These are phyloP conservation scores for Herpetomonas samuelpessoai DNA, from an alignment of 208 protist species.

Conservation along the genomic window DNA sequence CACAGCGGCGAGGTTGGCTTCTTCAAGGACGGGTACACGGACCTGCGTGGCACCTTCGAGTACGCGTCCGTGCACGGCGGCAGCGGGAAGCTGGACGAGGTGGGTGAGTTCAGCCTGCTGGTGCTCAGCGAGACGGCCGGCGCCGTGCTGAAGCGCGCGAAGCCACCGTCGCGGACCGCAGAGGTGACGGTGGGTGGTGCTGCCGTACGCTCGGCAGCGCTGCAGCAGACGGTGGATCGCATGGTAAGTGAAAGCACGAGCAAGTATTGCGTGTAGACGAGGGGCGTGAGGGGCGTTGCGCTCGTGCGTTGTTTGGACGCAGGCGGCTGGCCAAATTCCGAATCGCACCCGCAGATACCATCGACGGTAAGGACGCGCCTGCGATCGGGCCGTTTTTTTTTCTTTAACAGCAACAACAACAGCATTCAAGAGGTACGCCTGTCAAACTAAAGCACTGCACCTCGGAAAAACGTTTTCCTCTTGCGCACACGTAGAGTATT, in stretches of 20 bases:
- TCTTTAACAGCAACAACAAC: no score
- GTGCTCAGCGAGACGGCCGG: slow-evolving; percentile 11
- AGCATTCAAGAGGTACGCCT: no score
- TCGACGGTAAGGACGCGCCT: no score
- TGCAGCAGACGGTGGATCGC: background rate
- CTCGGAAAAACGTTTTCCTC: no score
- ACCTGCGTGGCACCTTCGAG: slow-evolving; percentile 19
- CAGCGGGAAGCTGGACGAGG: slow-evolving; percentile 2
- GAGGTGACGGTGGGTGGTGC: background rate
- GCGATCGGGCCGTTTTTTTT: no score
- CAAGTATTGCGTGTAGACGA: slow-evolving; percentile 1
- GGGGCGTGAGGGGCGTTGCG: no score
- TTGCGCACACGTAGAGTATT: no score
- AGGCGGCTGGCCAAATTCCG: no score
- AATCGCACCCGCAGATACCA: no score
- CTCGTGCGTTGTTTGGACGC: no score
- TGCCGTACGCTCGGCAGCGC: background rate
- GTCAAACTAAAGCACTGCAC: no score
- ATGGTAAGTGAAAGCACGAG: background rate
- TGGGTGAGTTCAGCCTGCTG: slow-evolving; percentile 14
- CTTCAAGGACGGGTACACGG: slow-evolving; percentile 24
- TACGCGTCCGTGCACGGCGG: slow-evolving; percentile 16
- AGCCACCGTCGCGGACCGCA: slow-evolving; percentile 7
- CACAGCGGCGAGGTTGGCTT: slow-evolving; percentile 7
- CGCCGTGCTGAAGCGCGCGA: slow-evolving; percentile 7